Conservation (phyloP, 306 rosid genomes). For the Sophora flavescens region DNA sequence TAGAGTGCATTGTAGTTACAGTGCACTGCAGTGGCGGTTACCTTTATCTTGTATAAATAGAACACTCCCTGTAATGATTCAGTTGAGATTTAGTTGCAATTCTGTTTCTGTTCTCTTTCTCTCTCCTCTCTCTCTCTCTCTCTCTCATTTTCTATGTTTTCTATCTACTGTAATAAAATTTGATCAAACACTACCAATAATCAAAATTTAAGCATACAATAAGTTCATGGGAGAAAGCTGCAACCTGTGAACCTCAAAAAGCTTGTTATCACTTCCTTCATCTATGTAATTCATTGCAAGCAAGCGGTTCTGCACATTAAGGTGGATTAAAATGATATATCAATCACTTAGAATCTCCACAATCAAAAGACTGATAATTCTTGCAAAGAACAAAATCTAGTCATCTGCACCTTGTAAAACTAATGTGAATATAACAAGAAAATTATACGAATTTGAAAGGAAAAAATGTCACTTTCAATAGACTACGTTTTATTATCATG, state of each 20-base stretch:
- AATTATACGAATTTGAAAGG: neutral
- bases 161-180: too few relatives aligned
- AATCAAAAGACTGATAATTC: constrained; percentile 7
- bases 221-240: constrained; percentile 38
- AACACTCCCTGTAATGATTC: too few relatives aligned
- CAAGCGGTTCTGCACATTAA: constrained; percentile 77
- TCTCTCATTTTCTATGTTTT: too few relatives aligned
- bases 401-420: constrained; percentile 15
- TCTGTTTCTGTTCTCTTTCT: too few relatives aligned
- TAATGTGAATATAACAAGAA: neutral
- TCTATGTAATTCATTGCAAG: constrained; percentile 93
- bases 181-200: constrained; percentile 1
- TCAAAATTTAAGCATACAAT: constrained; percentile 3
- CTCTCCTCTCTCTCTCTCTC: too few relatives aligned
- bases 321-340: constrained; percentile 13
- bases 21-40: too few relatives aligned
- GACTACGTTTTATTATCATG: neutral
- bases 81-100: too few relatives aligned
- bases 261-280: constrained; percentile 86
- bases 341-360: constrained; percentile 12
- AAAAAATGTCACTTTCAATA: neutral
- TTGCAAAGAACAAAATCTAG: neutral
- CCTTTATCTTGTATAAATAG: too few relatives aligned
- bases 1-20: too few relatives aligned
- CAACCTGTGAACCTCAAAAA: constrained; percentile 90